Evolutionary conservation across 352 stramenopile genomes (phyloP).

Genomic region (Globisporangium abappressorium): DNA sequence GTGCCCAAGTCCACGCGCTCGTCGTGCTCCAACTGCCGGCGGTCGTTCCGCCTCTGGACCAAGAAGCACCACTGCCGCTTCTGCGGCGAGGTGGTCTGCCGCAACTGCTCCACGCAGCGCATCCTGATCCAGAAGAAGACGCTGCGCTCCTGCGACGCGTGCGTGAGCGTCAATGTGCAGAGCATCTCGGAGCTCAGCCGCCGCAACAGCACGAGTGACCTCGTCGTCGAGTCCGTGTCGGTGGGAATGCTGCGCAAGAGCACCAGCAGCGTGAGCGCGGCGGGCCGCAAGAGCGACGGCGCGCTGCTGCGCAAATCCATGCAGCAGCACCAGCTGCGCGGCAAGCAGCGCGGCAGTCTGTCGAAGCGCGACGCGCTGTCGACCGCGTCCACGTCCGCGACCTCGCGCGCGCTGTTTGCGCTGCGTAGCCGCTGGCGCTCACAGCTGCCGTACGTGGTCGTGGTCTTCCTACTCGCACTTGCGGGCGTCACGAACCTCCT

Average conservation of each 20-base stretch:
- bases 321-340: constrained; percentile 1
- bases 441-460: constrained; percentile 31
- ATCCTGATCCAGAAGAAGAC: constrained; percentile 73
- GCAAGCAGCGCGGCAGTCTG: neutral
- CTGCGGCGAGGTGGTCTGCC: constrained; percentile 77
- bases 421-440: constrained; percentile 22
- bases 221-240: constrained; percentile 19
- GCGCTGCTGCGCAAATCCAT: constrained; percentile 18
- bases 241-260: neutral
- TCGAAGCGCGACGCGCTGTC: neutral
- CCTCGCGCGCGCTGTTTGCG: constrained; percentile 5
- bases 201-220: constrained; percentile 34
- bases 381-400: neutral
- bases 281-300: constrained; percentile 17
- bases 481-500: constrained; percentile 29
- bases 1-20: constrained; percentile 68
- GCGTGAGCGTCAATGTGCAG: constrained; percentile 59
- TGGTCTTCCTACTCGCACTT: constrained; percentile 29
- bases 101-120: constrained; percentile 65
- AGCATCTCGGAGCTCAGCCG: constrained; percentile 39
- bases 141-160: constrained; percentile 75
- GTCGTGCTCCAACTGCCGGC: constrained; percentile 63
- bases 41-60: constrained; percentile 54
- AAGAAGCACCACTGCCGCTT: constrained; percentile 79
- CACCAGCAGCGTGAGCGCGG: neutral